A percentile compares a stretch with the other conserved stretches of the same genome.
Conservation (phyloP, 345 rosid species). For the Gossypium herbaceum region DNA sequence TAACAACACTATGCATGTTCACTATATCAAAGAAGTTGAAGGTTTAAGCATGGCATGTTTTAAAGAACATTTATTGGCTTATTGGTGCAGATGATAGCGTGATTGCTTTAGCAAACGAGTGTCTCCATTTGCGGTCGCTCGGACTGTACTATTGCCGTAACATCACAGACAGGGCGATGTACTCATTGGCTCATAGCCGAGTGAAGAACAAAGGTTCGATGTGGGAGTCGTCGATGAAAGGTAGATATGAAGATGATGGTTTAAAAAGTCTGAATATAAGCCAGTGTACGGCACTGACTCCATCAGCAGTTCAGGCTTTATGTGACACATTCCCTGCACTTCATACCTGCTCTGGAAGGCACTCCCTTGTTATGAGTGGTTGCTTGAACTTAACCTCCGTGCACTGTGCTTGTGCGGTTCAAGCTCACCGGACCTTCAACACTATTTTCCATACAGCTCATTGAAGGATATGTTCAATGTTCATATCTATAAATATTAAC, state of each 20-base stretch:
- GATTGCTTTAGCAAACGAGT: slow-evolving; percentile 77
- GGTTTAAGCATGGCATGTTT: neutral
- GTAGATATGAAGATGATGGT: slow-evolving; percentile 62
- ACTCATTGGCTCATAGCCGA: slow-evolving; percentile 68
- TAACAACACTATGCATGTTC: neutral
- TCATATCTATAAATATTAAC: neutral
- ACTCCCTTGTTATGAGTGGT: slow-evolving; percentile 96
- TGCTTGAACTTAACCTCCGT: slow-evolving; percentile 86
- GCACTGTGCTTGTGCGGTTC: slow-evolving; percentile 82
- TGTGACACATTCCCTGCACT: slow-evolving; percentile 94
- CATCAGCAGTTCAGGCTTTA: slow-evolving; percentile 86
- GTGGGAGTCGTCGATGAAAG: slow-evolving; percentile 61
- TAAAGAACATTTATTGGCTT: neutral
- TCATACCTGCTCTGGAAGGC: slow-evolving; percentile 93
- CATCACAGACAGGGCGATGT: slow-evolving; percentile 84
- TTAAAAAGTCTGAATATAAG: slow-evolving; percentile 88
- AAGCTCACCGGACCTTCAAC: slow-evolving; percentile 51
- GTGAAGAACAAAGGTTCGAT: slow-evolving; percentile 52
- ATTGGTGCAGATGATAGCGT: slow-evolving; percentile 71
- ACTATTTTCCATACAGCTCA: slow-evolving; percentile 48
- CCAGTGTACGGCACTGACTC: slow-evolving; percentile 95
- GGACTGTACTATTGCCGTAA: slow-evolving; percentile 87
- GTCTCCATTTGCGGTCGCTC: slow-evolving; percentile 69
- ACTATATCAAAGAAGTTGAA: neutral
- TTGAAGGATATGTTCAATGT: slow-evolving; percentile 20